Base-by-base conservation (phyloP, 768 basidiomycete species). In the Mycena olivaceomarginata region DNA sequence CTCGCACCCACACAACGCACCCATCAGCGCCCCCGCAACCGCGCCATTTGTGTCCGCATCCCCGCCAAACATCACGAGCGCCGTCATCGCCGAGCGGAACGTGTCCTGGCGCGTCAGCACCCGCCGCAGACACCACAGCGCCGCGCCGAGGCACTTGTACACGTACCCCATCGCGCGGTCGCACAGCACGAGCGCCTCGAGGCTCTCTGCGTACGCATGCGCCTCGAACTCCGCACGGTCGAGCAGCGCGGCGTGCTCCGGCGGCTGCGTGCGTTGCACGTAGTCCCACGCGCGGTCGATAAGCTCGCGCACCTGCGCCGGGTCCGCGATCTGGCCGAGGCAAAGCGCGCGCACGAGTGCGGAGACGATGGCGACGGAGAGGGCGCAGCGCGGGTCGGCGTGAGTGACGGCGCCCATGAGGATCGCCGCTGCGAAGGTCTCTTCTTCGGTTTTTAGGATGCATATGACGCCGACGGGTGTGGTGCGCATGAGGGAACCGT, bases 401-500 rank as follows among this genome's bases (percentile, higher is more conserved):
- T 82, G 81, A 0, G 81, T 82, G 37, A 81, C 70, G 1, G 78
- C 74, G 22, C 81, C 81, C 79, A 82, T 80, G 43, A 56, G 72
- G 39, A 82, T 72, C 6, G 81, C 81, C 1, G 75, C 64, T 3
- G 63, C 69, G 67, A 82, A 81, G 1, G 81, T 82, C n/a, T 79
- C 75, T 22, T 73, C 64, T 60, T 81, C 81, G 22, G 79, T 76
- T 51, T 76, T 53, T 25, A 2, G 64, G 31, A 82, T 77, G 71
- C 80, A 81, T 39, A 82, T 78, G 16, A 82, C 77, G 43, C 81
- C 81, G 48, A 82, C 57, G 1, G 81, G 78, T 1, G 80, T 70
- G 15, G 81, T 82, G 16, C 81, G 76, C 80, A 82, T 82, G 67
- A 82, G 72, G 65, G 81, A 82, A 10, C 81, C 81, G 39, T 82